These are phyloP conservation scores for Hirsutella rhossiliensis DNA, from an alignment of 2,329 filamentous ascomycete species.

Conservation along the genomic window DNA sequence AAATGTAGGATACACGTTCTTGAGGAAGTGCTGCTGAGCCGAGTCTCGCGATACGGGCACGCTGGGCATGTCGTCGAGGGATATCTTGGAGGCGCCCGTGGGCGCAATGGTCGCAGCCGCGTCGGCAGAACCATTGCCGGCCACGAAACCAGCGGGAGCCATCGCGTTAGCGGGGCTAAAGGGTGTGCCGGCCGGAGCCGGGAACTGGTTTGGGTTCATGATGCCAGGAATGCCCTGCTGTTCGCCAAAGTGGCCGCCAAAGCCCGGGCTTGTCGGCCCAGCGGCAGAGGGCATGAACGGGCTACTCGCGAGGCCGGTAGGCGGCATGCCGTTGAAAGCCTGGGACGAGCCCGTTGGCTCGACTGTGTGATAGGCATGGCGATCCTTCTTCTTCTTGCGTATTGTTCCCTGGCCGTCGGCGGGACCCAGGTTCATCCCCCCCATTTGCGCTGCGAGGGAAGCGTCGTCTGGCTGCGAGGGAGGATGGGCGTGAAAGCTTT, in stretches of 20 bases:
- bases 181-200: conserved; percentile 40
- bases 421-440: conserved; percentile 54
- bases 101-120: conserved; percentile 20
- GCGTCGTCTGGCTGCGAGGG: conserved; percentile 28
- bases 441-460: conserved; percentile 61
- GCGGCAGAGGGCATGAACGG: conserved; percentile 24
- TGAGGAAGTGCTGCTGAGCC: conserved; percentile 72
- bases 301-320: conserved; percentile 35
- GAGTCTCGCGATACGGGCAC: conserved; percentile 75
- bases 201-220: conserved; percentile 42
- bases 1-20: conserved; percentile 87
- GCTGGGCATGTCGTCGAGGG: conserved; percentile 87
- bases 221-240: conserved; percentile 22
- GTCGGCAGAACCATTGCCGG: conserved; percentile 12
- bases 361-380: conserved; percentile 83
- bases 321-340: conserved; percentile 56
- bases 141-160: conserved; percentile 12
- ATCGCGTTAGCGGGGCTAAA: conserved; percentile 15
- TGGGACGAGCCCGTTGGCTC: conserved; percentile 59
- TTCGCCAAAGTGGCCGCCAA: conserved; percentile 33
- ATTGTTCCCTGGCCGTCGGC: conserved; percentile 30
- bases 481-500: conserved; percentile 13
- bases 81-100: conserved; percentile 44
- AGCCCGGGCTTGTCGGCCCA: conserved; percentile 13
- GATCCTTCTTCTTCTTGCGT: conserved; percentile 82